A percentile compares a stretch with the other conserved stretches of the same genome.
phyloP scores from a whole-genome alignment of 1,284 basidiomycete species.

The Ustilago sp. region DNA sequence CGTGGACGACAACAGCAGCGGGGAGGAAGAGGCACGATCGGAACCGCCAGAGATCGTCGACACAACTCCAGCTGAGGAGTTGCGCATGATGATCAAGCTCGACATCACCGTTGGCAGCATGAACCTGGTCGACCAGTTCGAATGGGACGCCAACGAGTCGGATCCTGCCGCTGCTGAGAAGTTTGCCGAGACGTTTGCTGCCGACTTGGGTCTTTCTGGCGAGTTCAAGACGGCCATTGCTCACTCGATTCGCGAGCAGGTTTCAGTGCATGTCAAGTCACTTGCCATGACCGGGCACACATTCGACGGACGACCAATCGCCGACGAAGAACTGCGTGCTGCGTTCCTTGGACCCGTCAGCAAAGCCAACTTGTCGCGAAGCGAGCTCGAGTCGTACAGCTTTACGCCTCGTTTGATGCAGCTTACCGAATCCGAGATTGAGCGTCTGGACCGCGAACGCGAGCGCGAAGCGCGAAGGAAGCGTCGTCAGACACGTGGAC shows the following conservation, averaged over 20 bases:
- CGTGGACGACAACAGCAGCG: conserved; percentile 61
- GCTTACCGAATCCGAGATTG: conserved; percentile 86
- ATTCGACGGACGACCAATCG: conserved; percentile 80
- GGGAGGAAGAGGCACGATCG: conserved; percentile 71
- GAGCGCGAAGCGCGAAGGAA: conserved; percentile 91
- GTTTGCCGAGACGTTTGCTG: conserved; percentile 87
- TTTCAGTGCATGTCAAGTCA: conserved; percentile 89
- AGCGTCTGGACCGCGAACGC: conserved; percentile 87
- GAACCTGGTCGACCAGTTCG: conserved; percentile 96
- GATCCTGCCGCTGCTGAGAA: conserved; percentile 85
- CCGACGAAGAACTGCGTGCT: conserved; percentile 90
- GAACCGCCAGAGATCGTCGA: conserved; percentile 44
- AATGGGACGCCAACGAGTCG: conserved; percentile 90
- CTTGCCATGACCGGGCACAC: conserved; percentile 90
- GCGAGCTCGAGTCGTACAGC: conserved; percentile 74
- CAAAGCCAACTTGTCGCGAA: conserved; percentile 71
- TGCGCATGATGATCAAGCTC: conserved; percentile 91
- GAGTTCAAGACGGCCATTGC: conserved; percentile 92
- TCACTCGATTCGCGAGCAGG: conserved; percentile 95
- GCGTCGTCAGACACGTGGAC: conserved; percentile 83
- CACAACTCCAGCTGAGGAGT: conserved; percentile 73
- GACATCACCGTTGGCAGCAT: conserved; percentile 94
- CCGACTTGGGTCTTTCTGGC: conserved; percentile 87
- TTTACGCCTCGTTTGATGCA: conserved; percentile 91
- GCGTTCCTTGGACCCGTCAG: conserved; percentile 84